A percentile compares a stretch with the other conserved stretches of the same genome.
Evolutionary conservation across 2,329 filamentous ascomycete species (phyloP).

Genomic region (Coleophoma crateriformis): DNA sequence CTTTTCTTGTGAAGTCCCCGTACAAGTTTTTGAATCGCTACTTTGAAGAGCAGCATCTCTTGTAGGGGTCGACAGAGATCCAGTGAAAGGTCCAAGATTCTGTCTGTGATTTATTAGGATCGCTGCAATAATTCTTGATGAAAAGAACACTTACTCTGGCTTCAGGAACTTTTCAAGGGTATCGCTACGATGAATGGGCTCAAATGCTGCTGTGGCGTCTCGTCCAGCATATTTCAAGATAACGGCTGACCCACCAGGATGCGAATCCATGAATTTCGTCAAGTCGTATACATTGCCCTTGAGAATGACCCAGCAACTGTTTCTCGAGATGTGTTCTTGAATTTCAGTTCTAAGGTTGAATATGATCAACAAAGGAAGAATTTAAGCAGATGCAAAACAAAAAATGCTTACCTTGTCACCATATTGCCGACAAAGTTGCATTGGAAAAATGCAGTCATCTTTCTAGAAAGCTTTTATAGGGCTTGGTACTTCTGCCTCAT

Average conservation of each 20-base stretch:
- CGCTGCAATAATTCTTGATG: background rate
- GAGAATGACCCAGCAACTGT: background rate
- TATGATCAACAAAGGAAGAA: background rate
- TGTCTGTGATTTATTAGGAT: background rate
- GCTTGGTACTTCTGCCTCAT: too few relatives aligned
- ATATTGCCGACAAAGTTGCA: background rate
- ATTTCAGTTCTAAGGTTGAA: background rate
- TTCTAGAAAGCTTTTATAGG: background rate
- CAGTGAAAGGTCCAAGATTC: background rate
- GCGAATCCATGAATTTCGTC: constrained; percentile 78
- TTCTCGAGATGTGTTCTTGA: background rate
- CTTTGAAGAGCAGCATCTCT: background rate
- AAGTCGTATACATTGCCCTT: constrained; percentile 78
- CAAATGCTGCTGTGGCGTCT: constrained; percentile 55
- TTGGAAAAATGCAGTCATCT: background rate
- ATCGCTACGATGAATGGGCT: constrained; percentile 24
- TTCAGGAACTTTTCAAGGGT: constrained; percentile 19
- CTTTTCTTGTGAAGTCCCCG: background rate
- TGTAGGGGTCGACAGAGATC: background rate
- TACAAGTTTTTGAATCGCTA: background rate
- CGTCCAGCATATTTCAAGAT: constrained; percentile 83
- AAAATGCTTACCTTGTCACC: background rate
- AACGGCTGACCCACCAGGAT: constrained; percentile 81
- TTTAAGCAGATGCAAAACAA: background rate
- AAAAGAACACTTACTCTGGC: background rate